Evolutionary conservation across 108 stramenopile species (phyloP), one percentile per base, ranked within the genome.

Genomic region (Fragilaria crotonensis): DNA sequence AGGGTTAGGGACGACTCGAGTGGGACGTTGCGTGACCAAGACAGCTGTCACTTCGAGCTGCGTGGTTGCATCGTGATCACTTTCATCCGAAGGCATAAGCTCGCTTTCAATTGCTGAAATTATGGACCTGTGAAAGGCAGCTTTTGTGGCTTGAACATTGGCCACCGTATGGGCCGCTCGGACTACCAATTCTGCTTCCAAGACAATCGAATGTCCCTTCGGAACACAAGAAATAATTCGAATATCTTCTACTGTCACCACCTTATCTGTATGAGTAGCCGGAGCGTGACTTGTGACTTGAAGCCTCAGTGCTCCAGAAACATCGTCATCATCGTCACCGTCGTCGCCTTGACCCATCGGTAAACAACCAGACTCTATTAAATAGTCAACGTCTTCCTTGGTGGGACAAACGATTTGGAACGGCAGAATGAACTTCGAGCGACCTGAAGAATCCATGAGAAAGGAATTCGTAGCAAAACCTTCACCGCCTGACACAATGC

Each of bases 371-470:
- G 54, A 56, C 2, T 19, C 2, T 33, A 56, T 17, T 23, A 75
- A 60, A 28, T 66, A 30, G 22, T 80, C 71, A 27, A 75, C n/a
- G 29, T 64, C 67, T 20, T 66, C 63, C 61, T 62, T 50, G 17
- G 33, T 41, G 2, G 58, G 27, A 52, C 72, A 72, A 33, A 48
- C 51, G n/a, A 80, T 23, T 41, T 66, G 48, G 2, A 80, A 57
- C 4, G 74, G 71, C 33, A 76, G 48, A 2, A 57, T 54, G 17
- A 80, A 59, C 31, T 56, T 68, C 2, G 74, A 71, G 19, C 71
- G 70, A 7, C 79, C 79, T 1, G 74, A 71, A 11, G 79, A 72
- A 62, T 80, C 74, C 11, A 75, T 57, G 30, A 70, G 70, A 45
- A 67, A 76, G 5, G 75, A 76, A 23, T 64, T 76, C 29, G 61